Base-by-base conservation (phyloP, 192 early-diverging fungal species). In the Phycomyces nitens region DNA sequence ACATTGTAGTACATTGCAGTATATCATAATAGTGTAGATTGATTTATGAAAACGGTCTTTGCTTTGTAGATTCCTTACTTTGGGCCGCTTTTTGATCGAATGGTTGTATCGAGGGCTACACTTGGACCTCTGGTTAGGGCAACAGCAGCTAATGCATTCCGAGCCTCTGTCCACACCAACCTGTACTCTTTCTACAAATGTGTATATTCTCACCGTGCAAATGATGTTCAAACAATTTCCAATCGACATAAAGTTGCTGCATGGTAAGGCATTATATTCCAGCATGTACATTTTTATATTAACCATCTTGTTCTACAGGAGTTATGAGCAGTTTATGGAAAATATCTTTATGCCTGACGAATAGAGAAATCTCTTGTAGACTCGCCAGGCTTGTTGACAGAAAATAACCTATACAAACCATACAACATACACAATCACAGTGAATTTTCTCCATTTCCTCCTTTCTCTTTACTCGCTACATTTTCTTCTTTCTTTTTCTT, bases 41-140 rank as follows among this genome's bases (percentile, higher is more conserved):
- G n/a, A n/a, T n/a, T n/a, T 42, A 42, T 42, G 7, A 42, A 10
- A 42, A 42, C 7, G 41, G 41, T 1, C 18, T 18, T 21, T 24
- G 18, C 22, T 12, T 50, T 29, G 29, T 42, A 86, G 70, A 79
- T 97, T 18, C 84, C 86, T 3, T 75, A 82, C 4, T 97, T 97
- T 82, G 97, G 97, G 0, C 95, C 95, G 10, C 70, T 99, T 18
- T 79, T 89, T 20, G 77, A 88, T 66, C 86, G 87, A 8, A 88
- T 88, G 84, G 81, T 96, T 1, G 85, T 96, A 11, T 89, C 88
- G 0, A 81, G 88, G 47, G 75, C 80, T 14, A 76, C 84, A 0
- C 76, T 99, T 14, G 91, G 92, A 0, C 79, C 84, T 15, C 75
- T 96, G 1, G 92, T 95, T 0, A 76, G 95, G 24, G 74, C 83